Conservation (phyloP, 345 rosid species). For the Triadica sebifera region DNA sequence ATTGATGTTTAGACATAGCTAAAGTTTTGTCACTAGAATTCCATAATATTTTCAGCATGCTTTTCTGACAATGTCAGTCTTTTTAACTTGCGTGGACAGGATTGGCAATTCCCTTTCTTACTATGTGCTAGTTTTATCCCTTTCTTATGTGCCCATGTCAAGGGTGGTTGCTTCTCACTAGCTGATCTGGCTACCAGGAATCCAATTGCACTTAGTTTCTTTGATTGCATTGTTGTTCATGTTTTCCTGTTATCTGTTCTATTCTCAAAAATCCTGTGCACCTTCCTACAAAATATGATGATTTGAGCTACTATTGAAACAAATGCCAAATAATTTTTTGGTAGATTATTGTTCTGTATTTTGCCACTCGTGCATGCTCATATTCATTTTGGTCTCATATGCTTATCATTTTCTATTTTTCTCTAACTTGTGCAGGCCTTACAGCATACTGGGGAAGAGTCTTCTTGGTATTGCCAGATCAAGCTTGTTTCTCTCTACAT, state of each 20-base stretch:
- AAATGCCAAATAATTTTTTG: no score
- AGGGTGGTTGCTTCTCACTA: not conserved
- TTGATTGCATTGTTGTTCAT: not conserved
- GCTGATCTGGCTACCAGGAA: not conserved
- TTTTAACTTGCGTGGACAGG: not conserved
- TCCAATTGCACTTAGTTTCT: not conserved
- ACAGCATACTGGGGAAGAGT: slow-evolving; percentile 66
- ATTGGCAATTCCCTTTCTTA: not conserved
- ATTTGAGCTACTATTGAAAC: not conserved
- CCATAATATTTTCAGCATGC: slow-evolving; percentile 10
- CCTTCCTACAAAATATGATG: not conserved
- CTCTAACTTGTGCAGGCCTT: slow-evolving; percentile 53
- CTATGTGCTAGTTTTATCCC: not conserved
- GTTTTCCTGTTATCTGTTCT: not conserved
- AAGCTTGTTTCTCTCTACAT: slow-evolving; percentile 82
- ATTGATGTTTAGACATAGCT: not conserved
- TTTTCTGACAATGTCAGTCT: not conserved
- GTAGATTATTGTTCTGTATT: not conserved
- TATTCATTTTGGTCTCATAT: slow-evolving; percentile 15
- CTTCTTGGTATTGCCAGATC: slow-evolving; percentile 90
- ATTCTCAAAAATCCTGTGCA: not conserved
- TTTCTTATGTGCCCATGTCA: not conserved
- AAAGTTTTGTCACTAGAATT: no score
- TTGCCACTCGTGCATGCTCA: not conserved
- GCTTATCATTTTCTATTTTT: not conserved